Evolutionary conservation across 2,329 filamentous ascomycete species (phyloP), one percentile per base, ranked within the genome.

Genomic region (Alternaria arbusti): DNA sequence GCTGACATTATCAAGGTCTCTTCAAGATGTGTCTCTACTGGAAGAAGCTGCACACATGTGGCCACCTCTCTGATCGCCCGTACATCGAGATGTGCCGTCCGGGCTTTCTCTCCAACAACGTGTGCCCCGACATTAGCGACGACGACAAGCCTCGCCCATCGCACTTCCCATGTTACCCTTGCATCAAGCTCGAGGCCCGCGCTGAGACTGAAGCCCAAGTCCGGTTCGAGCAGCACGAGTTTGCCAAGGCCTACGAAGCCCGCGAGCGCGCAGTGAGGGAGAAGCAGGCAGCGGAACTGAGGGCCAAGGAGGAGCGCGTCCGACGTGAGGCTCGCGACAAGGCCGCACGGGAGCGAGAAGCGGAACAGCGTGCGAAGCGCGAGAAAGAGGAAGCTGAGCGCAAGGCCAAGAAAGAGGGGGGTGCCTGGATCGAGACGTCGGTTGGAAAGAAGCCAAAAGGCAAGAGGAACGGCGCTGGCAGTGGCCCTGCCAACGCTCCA

Each of bases 41-140:
- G 70, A 73, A 66, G 46, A 74, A 74, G 32, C 44, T 56, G 8
- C 70, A 74, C 54, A 72, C 69, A 4, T 74, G 72, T 61, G 57
- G 47, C 4, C 66, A 73, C 63, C 40, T 54, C 54, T 66, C 63
- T 1, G 70, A 70, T 51, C 67, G 71, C 3, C 67, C 65, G 3
- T 72, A 74, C 61, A 61, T 74, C 57, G 69, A 72, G 36, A 66
- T 71, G 70, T 74, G 72, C 62, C 66, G 65, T 6, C 28, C 66
- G 1, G 70, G 71, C 50, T 61, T 66, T 54, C 54, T 73, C 54
- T 64, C 59, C 62, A 70, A 74, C 55, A 68, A 61, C 4, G 67
- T 74, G 3, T 70, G 71, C 60, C 49, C 40, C 9, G 63, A 67
- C 60, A 71, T 72, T 11, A 46, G 43, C 47, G 57, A 64, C 11